Evolutionary conservation across 257 asterid species (phyloP).

Genomic region (Thymus quinquecostatus): DNA sequence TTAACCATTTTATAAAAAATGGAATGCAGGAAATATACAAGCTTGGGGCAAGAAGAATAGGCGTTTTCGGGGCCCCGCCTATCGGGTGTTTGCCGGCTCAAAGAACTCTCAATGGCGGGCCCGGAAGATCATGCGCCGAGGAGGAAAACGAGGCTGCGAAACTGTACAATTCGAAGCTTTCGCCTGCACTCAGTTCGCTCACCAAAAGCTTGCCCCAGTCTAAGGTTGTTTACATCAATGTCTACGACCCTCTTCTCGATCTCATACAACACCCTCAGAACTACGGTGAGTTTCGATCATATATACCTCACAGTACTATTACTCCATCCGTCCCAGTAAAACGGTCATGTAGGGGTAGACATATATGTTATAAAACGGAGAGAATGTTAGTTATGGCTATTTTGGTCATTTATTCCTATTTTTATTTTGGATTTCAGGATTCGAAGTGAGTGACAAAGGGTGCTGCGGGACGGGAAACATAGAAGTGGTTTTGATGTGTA

Average conservation of each 20-base stretch:
- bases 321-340: no score
- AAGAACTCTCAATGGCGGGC: slow-evolving; percentile 53
- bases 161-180: slow-evolving; percentile 44
- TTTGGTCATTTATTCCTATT: no score
- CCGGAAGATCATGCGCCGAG: slow-evolving; percentile 36
- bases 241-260: slow-evolving; percentile 42
- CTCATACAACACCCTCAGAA: slow-evolving; percentile 50
- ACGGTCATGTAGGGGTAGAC: no score
- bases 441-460: slow-evolving; percentile 48
- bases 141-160: slow-evolving; percentile 45
- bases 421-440: slow-evolving; percentile 31
- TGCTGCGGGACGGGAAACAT: slow-evolving; percentile 56
- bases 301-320: no score
- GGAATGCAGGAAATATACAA: slow-evolving; percentile 44
- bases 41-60: slow-evolving; percentile 55
- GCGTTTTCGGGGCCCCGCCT: slow-evolving; percentile 46
- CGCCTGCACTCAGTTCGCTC: slow-evolving; percentile 38
- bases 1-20: background rate
- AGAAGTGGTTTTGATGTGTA: slow-evolving; percentile 44
- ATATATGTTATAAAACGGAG: no score
- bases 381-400: no score
- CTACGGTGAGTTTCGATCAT: slow-evolving; percentile 38
- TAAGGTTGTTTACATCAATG: slow-evolving; percentile 47
- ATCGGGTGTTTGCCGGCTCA: slow-evolving; percentile 57
- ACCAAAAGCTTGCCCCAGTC: slow-evolving; percentile 37